A percentile compares a stretch with the other conserved stretches of the same genome.
These are phyloP conservation scores for Beauveria scarabaeidicola DNA, from an alignment of 2,329 filamentous ascomycete species.

Conservation along the genomic window DNA sequence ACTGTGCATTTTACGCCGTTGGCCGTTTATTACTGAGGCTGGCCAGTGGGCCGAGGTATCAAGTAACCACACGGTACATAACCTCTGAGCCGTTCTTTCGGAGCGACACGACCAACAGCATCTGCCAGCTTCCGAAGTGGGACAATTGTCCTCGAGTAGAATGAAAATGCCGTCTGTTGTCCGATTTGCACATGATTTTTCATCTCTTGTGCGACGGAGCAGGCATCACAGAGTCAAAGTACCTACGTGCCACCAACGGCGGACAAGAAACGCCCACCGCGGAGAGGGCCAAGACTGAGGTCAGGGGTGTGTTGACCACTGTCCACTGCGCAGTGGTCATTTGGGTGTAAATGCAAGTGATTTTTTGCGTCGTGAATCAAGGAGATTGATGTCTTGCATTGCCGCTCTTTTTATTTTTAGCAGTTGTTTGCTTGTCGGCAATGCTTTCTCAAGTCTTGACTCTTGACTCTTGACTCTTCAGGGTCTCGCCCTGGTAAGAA, in stretches of 20 bases:
- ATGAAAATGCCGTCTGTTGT: not conserved
- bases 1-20: too few species aligned
- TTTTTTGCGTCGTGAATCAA: too few species aligned
- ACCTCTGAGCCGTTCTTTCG: too few species aligned
- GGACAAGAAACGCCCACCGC: not conserved
- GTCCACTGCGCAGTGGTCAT: not conserved
- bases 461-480: not conserved
- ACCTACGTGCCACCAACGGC: not conserved
- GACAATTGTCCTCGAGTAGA: not conserved
- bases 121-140: not conserved
- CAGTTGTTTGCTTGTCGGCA: not conserved
- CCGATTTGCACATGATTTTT: not conserved
- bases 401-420: not conserved
- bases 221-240: too few species aligned
- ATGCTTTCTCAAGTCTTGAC: too few species aligned
- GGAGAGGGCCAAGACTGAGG: not conserved
- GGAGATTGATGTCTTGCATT: not conserved
- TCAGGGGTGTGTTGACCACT: not conserved
- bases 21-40: too few species aligned
- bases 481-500: not conserved
- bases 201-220: not conserved
- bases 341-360: too few species aligned
- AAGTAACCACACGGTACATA: too few species aligned
- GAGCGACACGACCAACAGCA: not conserved
- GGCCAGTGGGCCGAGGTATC: too few species aligned